Base-by-base conservation (phyloP, 176 grass and related monocot genomes). In the Avena atlantica region DNA sequence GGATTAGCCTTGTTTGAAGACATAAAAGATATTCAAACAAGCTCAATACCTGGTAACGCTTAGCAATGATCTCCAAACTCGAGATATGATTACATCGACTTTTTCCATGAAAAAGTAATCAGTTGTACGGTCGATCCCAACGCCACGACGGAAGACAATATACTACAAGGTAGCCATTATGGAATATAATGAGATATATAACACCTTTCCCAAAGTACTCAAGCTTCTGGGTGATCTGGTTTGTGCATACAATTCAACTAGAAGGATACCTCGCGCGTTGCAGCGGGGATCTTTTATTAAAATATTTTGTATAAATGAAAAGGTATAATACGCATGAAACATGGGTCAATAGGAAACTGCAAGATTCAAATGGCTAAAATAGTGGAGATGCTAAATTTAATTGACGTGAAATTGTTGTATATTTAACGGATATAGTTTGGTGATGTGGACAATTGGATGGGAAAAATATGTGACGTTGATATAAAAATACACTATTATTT, bases 41-140 rank as follows among this genome's bases (percentile, higher is more conserved):
- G 49, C 4, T 65, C 3, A 8, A 62, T 87, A 98, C 95, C 88
- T 93, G 5, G 83, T 91, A 75, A 93, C 44, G 70, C 85, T 92
- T 47, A 95, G 84, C 57, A 98, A 82, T 78, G 91, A 89, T 6
- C 68, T 88, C 93, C 96, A 98, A 81, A 85, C 70, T 66, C 88
- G 90, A 40, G 90, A 87, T 92, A 98, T 89, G 21, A 98, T 89
- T 58, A 98, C 83, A 89, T 98, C 84, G 60, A 98, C 29, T 89
- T 98, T 95, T 34, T 90, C 96, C 93, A 94, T 95, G 66, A 92
- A 53, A 84, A 98, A 95, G 58, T 89, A 98, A 72, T 95, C 88
- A 78, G 81, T 95, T 86, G 96, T 98, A 81, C 36, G 85, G 79
- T 95, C 93, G 49, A 94, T 85, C 74, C 93, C 96, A 76, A 91